phyloP scores from a whole-genome alignment of 805 yeast species.

The Metschnikowia santaceciliae region DNA sequence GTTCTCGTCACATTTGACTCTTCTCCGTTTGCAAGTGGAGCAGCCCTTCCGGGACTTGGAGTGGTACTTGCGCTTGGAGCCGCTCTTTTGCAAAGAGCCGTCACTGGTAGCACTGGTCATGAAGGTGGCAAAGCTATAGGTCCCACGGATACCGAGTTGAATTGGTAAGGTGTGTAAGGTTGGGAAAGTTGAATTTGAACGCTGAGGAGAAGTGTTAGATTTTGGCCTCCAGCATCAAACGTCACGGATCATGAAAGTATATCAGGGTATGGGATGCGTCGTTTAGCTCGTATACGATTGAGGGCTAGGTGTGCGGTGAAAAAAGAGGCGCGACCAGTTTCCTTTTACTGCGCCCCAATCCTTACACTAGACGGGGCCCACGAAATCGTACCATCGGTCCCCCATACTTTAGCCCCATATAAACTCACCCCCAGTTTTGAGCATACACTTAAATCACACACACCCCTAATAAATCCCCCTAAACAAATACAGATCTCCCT shows the following conservation, averaged over 20 bases:
- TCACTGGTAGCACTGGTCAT: constrained; percentile 2
- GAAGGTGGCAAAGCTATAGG: not conserved
- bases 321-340: constrained; percentile 1
- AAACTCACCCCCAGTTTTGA: too few relatives aligned
- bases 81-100: not conserved
- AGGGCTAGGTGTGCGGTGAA: not conserved
- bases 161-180: not conserved
- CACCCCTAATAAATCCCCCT: too few relatives aligned
- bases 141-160: constrained; percentile 3
- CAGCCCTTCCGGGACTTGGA: constrained; percentile 88
- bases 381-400: too few relatives aligned
- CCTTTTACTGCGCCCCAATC: not conserved
- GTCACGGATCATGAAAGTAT: not conserved
- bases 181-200: constrained; percentile 1
- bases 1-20: constrained; percentile 90
- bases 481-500: too few relatives aligned
- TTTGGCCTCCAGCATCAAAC: not conserved
- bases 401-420: too few relatives aligned
- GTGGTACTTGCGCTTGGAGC: constrained; percentile 73
- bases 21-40: constrained; percentile 78
- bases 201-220: not conserved
- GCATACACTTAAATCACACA: too few relatives aligned
- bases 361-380: not conserved
- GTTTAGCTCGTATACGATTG: constrained; percentile 9
- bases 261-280: not conserved